Evolutionary conservation across 75 land plant species (phyloP).

Genomic region (Sequoia sempervirens): DNA sequence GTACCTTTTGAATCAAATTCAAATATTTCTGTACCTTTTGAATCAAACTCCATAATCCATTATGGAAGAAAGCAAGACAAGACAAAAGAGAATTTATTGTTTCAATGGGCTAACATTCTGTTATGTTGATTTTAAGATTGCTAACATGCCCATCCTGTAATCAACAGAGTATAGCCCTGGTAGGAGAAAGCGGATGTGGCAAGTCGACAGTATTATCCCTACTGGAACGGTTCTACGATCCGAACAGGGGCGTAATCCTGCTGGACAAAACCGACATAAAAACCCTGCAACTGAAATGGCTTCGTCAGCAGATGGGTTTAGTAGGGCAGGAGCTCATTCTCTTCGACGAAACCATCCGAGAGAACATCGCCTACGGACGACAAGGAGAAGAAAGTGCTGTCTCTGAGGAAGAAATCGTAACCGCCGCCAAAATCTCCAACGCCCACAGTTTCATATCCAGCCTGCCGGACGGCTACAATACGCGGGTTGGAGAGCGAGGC

Average conservation of each 20-base stretch:
- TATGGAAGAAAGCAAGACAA: no score
- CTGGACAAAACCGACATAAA: constrained; percentile 9
- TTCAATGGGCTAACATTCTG: no score
- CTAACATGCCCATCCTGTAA: not conserved
- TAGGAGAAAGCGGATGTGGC: constrained; percentile 16
- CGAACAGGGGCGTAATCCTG: not conserved
- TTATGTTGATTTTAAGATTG: not conserved
- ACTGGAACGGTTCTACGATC: constrained; percentile 17
- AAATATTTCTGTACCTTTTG: no score
- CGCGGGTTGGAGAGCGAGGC: not conserved
- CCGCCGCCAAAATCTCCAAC: not conserved
- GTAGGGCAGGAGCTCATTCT: constrained; percentile 11
- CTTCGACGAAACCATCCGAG: constrained; percentile 7
- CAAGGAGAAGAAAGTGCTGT: not conserved
- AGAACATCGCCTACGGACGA: constrained; percentile 16
- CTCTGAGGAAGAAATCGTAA: not conserved
- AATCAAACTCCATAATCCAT: no score
- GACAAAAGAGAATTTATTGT: no score
- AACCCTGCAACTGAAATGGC: not conserved
- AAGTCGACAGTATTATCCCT: constrained; percentile 17
- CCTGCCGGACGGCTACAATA: not conserved
- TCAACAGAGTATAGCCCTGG: constrained; percentile 10
- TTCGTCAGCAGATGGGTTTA: constrained; percentile 11
- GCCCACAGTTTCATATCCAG: not conserved
- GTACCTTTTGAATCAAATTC: no score